Evolutionary conservation across 2,329 filamentous ascomycete genomes (phyloP).

Genomic region (Zymoseptoria tritici): DNA sequence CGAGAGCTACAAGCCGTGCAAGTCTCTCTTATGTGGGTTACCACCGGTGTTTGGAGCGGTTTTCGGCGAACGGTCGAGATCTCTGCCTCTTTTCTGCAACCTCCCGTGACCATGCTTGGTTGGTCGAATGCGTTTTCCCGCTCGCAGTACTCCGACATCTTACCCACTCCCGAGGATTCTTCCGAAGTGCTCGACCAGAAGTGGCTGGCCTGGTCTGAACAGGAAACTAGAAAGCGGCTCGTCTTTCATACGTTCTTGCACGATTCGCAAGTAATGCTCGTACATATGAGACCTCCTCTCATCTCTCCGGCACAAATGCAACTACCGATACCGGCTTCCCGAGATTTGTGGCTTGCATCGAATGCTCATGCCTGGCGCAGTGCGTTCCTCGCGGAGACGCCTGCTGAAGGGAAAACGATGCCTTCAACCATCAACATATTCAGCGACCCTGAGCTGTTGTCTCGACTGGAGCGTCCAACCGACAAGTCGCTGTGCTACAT

Average conservation of each 20-base stretch:
- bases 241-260: slow-evolving; percentile 56
- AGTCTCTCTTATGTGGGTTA: slow-evolving; percentile 40
- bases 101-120: slow-evolving; percentile 43
- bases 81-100: slow-evolving; percentile 48
- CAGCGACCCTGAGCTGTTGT: no score
- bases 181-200: slow-evolving; percentile 52
- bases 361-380: slow-evolving; percentile 57
- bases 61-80: slow-evolving; percentile 51
- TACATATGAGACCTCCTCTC: slow-evolving; percentile 49
- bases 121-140: slow-evolving; percentile 21
- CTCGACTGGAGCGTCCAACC: no score
- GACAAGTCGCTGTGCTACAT: no score
- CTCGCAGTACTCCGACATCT: slow-evolving; percentile 31
- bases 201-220: slow-evolving; percentile 56
- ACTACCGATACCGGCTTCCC: slow-evolving; percentile 54
- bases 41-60: slow-evolving; percentile 51
- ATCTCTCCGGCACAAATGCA: slow-evolving; percentile 62
- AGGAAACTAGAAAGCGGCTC: slow-evolving; percentile 60
- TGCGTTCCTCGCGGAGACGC: slow-evolving; percentile 39
- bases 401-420: no score
- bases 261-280: slow-evolving; percentile 60
- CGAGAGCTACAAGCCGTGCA: slow-evolving; percentile 45
- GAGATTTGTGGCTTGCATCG: slow-evolving; percentile 57
- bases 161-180: slow-evolving; percentile 45
- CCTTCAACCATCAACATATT: no score